Evolutionary conservation across 352 stramenopile species (phyloP), one percentile per base, ranked within the genome.

Genomic region (Phytophthora citrophthora): DNA sequence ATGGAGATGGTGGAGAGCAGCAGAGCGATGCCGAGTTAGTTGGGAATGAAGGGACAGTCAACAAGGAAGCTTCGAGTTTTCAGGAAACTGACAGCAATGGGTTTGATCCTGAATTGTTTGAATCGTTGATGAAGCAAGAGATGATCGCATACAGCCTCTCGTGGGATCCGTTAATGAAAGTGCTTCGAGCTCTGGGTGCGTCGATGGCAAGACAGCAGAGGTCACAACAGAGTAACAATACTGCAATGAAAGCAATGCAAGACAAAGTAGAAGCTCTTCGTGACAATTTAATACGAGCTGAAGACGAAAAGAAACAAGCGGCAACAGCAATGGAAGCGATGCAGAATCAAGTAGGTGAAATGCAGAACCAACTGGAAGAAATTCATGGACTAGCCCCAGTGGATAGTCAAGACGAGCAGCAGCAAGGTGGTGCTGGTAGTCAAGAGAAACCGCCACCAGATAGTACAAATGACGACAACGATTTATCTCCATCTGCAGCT

Each of bases 91-190:
- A 71, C 23, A 69, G 64, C 32, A 43, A 61, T n/a, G 59, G 55
- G 10, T 83, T 86, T 20, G 71, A 86, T 44, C 48, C 72, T 34
- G 68, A 82, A n/a, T 16, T 64, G 11, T 93, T 93, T 43, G 77
- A 76, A 9, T 75, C 70, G 8, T 40, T 93, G 49, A 74, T 95
- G 51, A 68, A 90, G 51, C 76, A 81, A 20, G 78, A 91, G 18
- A 54, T 95, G 7, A 86, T 93, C 29, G 65, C 81, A 49, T 92
- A 90, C 68, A 89, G 62, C 20, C 61, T 90, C 23, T 88, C 86
- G 47, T 90, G 86, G 82, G 81, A 90, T 31, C 86, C 86, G 26
- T 56, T 95, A 12, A 70, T 87, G 45, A 86, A 88, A 49, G 80
- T 80, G 10, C 68, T 95, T 1, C 71, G 87, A 57, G 63, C 79